Evolutionary conservation across 495 filamentous ascomycete species (phyloP), one percentile per base, ranked within the genome.

Genomic region (Aspergillus cavernicola): DNA sequence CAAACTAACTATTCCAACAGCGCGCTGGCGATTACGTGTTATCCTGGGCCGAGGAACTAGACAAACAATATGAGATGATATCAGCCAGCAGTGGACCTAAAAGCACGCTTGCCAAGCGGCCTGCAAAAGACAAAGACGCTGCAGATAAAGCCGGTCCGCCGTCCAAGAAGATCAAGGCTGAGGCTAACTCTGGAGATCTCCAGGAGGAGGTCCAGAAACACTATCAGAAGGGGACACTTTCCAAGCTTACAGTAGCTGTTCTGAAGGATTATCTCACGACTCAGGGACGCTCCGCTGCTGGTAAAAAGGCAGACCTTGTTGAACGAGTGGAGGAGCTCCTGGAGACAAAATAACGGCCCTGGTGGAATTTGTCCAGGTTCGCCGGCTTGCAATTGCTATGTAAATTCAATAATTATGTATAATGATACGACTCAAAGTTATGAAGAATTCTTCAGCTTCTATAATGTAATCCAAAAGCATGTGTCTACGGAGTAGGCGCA

Each of bases 271-370:
- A 85, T 59, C 65, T 95, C 48, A 62, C 64, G 13, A 70, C 70
- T 4, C 88, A 87, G 56, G 81, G 82, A 6, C 64, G 90, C 15
- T 72, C 75, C 38, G 72, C 78, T 6, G 71, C 66, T 18, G 88
- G 89, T 0, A 88, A 88, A 69, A 97, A 97, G 67, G 80, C 76
- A 4, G 86, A 93, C 40, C 72, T 97, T 13, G 66, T 96, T 3
- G 88, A 92, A 38, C 82, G 81, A 35, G 75, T 96, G 13, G 87
- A 92, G 64, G 79, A 85, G 55, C 89, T 80, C 68, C 83, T 92
- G 49, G 90, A 95, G 62, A 55, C 43, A 13, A 45, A 46, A 66
- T 83, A 81, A 56, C 61, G 9, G 31, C 13, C 12, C 5, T 5
- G 29, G 22, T 38, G 13, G 6, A 6, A 10, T n/a, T n/a, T 20